Evolutionary conservation across 1,284 basidiomycete species (phyloP), one percentile per base, ranked within the genome.

Genomic region (Peniophora sp.): DNA sequence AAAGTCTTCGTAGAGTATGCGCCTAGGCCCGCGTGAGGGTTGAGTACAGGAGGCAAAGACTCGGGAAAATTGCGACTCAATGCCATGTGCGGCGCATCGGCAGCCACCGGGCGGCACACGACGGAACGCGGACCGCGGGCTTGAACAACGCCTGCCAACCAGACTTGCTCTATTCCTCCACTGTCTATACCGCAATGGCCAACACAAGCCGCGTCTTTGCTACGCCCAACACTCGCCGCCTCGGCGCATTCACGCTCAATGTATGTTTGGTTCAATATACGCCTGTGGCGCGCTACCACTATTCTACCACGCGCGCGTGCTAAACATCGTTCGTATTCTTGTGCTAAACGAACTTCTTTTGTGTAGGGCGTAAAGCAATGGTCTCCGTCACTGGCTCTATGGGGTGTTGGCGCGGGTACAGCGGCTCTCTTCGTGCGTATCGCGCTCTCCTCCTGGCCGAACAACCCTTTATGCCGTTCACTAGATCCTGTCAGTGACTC

Each of bases 341-440:
- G 27, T 32, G 12, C 27, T 32, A 32, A 32, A n/a, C n/a, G n/a
- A 5, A 32, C 12, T 32, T 12, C 5, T 32, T 6, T 32, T 12
- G 12, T 32, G 27, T 53, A 68, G 68, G 56, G 64, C 48, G 51
- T 53, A 46, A 63, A 74, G 66, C 74, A 70, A 37, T 88, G 85
- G 86, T 65, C 70, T 24, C 66, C 76, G 11, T 78, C 72, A 55
- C 62, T 85, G 53, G 75, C 76, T 24, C 62, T 85, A 43, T 91
- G 88, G 88, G 84, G 84, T 53, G 68, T 75, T 52, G 83, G 84
- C 57, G 74, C 70, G 57, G 86, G 87, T 49, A 69, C 81, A 41
- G 74, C 78, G 47, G 85, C 74, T 48, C 67, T 86, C 62, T 75
- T 83, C 61, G 85, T 88, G 61, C 58, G 82, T 73, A 41, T 41